Evolutionary conservation across 805 yeast species (phyloP).

Genomic region (Schizosaccharomyces octosporus): DNA sequence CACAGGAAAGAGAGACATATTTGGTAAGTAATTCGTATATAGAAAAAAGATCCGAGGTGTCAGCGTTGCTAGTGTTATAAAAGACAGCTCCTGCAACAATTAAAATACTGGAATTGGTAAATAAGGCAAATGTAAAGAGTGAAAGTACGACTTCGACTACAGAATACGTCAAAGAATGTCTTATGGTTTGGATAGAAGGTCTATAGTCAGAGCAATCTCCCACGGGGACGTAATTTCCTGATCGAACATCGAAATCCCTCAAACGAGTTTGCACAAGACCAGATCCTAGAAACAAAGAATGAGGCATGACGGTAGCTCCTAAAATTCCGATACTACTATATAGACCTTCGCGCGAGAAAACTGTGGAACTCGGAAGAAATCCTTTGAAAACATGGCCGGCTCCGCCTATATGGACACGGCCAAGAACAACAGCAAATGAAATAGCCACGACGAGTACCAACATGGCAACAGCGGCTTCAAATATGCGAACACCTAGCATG

Average conservation of each 20-base stretch:
- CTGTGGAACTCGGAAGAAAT: slow-evolving; percentile 27
- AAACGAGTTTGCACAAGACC: slow-evolving; percentile 73
- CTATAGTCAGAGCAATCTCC: slow-evolving; percentile 23
- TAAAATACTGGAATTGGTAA: slow-evolving; percentile 64
- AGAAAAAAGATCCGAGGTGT: slow-evolving; percentile 61
- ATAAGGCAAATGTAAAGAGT: slow-evolving; percentile 54
- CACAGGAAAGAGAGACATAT: slow-evolving; percentile 50
- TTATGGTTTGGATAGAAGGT: slow-evolving; percentile 53
- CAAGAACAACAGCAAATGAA: slow-evolving; percentile 60
- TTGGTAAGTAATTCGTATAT: slow-evolving; percentile 39
- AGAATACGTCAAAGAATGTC: slow-evolving; percentile 46
- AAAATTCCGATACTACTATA: slow-evolving; percentile 62
- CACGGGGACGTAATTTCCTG: slow-evolving; percentile 13
- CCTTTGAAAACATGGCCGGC: slow-evolving; percentile 32
- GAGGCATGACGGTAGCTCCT: slow-evolving; percentile 94
- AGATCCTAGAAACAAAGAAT: slow-evolving; percentile 64
- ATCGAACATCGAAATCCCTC: slow-evolving; percentile 46
- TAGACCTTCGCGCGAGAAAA: slow-evolving; percentile 39
- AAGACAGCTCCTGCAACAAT: slow-evolving; percentile 63
- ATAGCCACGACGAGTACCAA: slow-evolving; percentile 62
- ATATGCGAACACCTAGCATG: slow-evolving; percentile 46
- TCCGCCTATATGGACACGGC: slow-evolving; percentile 22
- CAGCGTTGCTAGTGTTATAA: slow-evolving; percentile 35
- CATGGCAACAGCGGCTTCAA: slow-evolving; percentile 58
- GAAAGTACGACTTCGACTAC: slow-evolving; percentile 47